phyloP scores from a whole-genome alignment of 208 protist genomes.

The Porcisia hertigi region DNA sequence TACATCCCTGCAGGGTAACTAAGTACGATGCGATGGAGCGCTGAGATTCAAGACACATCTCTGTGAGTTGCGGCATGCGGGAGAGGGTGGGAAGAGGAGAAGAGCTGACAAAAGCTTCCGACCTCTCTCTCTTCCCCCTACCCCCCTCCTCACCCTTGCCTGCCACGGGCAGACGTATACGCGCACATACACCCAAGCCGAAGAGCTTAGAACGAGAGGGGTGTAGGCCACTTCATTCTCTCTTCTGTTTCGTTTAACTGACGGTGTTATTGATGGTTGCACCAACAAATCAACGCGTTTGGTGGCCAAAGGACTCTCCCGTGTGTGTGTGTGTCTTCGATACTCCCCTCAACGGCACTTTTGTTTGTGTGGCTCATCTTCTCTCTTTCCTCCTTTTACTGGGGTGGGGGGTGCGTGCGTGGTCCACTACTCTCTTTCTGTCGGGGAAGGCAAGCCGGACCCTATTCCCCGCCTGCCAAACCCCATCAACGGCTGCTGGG shows the following conservation, averaged over 20 bases:
- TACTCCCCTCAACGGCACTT: no score
- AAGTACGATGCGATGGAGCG: not conserved
- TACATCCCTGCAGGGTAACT: conserved; percentile 27
- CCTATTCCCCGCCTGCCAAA: not conserved
- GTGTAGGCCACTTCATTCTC: not conserved
- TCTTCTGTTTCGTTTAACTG: not conserved
- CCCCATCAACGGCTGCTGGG: not conserved
- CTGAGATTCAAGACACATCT: not conserved
- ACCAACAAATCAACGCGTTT: no score
- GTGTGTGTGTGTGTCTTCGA: no score
- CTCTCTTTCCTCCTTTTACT: no score
- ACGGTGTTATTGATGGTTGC: no score
- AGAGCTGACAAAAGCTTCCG: not conserved
- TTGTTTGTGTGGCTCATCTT: no score
- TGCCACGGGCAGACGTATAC: not conserved
- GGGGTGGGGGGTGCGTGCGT: no score
- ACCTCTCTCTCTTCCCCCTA: not conserved
- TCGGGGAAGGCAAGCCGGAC: not conserved
- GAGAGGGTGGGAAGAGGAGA: not conserved
- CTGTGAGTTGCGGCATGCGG: not conserved
- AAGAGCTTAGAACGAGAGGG: not conserved
- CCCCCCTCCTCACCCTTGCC: not conserved
- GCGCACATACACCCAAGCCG: not conserved
- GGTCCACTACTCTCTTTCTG: no score
- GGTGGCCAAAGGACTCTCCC: no score